phyloP scores from a whole-genome alignment of 2,329 filamentous ascomycete species.

The Aspergillus tanneri region DNA sequence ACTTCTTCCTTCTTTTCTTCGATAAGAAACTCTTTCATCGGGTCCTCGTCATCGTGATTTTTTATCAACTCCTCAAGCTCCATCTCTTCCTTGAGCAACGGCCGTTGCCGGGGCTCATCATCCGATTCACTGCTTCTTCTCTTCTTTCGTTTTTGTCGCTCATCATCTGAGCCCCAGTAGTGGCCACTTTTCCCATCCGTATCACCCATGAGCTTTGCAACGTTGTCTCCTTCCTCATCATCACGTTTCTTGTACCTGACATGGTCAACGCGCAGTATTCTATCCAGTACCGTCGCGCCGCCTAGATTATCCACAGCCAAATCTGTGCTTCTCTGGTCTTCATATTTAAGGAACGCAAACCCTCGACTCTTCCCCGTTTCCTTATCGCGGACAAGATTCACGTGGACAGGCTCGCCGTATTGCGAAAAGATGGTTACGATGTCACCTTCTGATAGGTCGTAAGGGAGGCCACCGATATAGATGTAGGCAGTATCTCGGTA shows the following conservation, averaged over 20 bases:
- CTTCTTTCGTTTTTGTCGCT: constrained; percentile 33
- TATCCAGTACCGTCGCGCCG: constrained; percentile 77
- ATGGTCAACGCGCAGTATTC: constrained; percentile 85
- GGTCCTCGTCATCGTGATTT: constrained; percentile 91
- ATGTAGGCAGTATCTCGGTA: constrained; percentile 97
- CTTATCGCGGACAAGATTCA: constrained; percentile 90
- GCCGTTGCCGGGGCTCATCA: constrained; percentile 51
- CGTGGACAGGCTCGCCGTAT: constrained; percentile 89
- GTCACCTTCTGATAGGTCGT: constrained; percentile 91
- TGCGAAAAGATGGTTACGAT: constrained; percentile 96
- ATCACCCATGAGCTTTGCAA: constrained; percentile 51
- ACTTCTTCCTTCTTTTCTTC: constrained; percentile 90
- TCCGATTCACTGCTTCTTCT: constrained; percentile 45
- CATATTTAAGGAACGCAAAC: constrained; percentile 96
- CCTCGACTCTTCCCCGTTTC: constrained; percentile 94
- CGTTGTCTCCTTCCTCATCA: constrained; percentile 58
- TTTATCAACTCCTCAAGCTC: constrained; percentile 73
- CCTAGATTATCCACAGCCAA: constrained; percentile 94
- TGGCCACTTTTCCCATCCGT: constrained; percentile 24
- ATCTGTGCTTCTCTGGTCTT: constrained; percentile 94
- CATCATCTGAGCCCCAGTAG: constrained; percentile 41
- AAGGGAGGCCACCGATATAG: constrained; percentile 92
- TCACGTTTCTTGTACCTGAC: constrained; percentile 86
- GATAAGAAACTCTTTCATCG: constrained; percentile 90
- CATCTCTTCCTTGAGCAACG: constrained; percentile 74